Base-by-base conservation (phyloP, 2,329 filamentous ascomycete species). In the Aspergillus viridinutans region DNA sequence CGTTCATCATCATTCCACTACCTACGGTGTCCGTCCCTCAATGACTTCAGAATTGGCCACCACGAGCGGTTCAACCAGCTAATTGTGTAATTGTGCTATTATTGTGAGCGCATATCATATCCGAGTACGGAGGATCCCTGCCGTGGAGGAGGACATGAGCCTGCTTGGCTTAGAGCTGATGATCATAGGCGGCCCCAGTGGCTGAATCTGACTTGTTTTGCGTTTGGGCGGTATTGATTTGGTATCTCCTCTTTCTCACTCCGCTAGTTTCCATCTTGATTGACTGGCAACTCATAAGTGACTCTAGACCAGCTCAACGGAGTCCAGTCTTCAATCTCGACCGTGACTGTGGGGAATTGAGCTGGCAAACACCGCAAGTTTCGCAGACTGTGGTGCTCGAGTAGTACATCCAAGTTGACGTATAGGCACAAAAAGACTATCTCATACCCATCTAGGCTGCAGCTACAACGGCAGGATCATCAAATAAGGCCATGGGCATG, bases 281-380 rank as follows among this genome's bases (percentile, higher is more conserved):
- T 35, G 32, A 35, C 32, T 17, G 2, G 14, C 32, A 5, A 35
- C 4, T 38, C 1, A 3, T 35, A 35, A 35, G 32, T 17, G 32
- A 38, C 32, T 38, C 32, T 38, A 38, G 32, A 17, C 32, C 32
- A 17, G 32, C 14, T 38, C 5, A 17, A 17, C 14, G 6, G 32
- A 38, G 32, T 38, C 32, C 32, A 38, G 32, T 38, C 32, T 38
- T 17, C 32, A n/a, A 38, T 38, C 32, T 38, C 32, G 32, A 38
- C 32, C 32, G n/a, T 49, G 29, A 50, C 29, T 28, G 57, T 54
- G 59, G 55, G 35, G 48, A 58, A 58, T 52, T 58, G 28, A 57
- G 59, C 56, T 56, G 52, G 42, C 42, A 45, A 45, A 12, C 8
- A 45, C 21, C 42, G 32, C 32, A 38, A 32, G 32, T 38, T 38